A percentile compares a stretch with the other conserved stretches of the same genome.
Evolutionary conservation across 345 rosid genomes (phyloP).

Genomic region (Euphorbia lathyris): DNA sequence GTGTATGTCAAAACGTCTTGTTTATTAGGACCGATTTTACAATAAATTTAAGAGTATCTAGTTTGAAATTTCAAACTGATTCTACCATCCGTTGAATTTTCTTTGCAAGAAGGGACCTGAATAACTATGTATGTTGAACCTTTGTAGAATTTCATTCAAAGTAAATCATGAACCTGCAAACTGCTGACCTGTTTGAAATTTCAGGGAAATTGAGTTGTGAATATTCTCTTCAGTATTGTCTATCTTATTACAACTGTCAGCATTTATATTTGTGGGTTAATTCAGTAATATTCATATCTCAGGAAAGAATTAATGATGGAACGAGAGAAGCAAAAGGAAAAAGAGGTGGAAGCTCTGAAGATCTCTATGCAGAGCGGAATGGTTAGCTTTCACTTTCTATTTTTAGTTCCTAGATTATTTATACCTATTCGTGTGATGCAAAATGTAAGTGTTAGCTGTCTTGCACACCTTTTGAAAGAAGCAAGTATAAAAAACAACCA

Average conservation of each 20-base stretch:
- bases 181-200: background rate
- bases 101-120: background rate
- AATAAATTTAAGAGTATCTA: background rate
- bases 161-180: background rate
- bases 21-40: background rate
- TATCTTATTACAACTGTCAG: background rate
- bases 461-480: background rate
- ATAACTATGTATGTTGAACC: background rate
- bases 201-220: background rate
- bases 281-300: conserved; percentile 12
- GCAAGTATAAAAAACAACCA: background rate
- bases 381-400: conserved; percentile 44
- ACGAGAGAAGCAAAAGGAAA: conserved; percentile 91
- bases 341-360: conserved; percentile 69
- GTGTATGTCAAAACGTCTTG: background rate
- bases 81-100: background rate
- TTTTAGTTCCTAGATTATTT: background rate
- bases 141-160: background rate
- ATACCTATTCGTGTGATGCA: background rate
- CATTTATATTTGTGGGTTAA: background rate
- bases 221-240: background rate
- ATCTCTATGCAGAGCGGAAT: conserved; percentile 93
- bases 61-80: background rate
- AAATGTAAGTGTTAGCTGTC: background rate
- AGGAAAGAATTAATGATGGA: conserved; percentile 71